Conservation (phyloP, 352 stramenopile genomes). For the Globisporangium orthogonon region DNA sequence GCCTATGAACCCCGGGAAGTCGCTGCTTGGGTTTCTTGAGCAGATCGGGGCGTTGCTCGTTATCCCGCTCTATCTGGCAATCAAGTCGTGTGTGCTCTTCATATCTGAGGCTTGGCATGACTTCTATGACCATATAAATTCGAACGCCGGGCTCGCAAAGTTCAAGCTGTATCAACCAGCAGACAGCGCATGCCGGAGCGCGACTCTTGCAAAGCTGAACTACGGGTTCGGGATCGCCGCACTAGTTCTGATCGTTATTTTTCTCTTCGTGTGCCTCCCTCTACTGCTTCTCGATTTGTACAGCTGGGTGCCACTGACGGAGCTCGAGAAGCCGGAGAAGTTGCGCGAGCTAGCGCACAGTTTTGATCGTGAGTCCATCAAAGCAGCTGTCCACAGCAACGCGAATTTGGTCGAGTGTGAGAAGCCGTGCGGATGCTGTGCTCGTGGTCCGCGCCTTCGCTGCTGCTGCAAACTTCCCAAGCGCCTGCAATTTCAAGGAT, state of each 20-base stretch:
- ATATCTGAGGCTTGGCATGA: slow-evolving; percentile 31
- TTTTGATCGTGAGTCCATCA: slow-evolving; percentile 26
- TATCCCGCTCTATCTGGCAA: slow-evolving; percentile 41
- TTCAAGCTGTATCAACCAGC: slow-evolving; percentile 19
- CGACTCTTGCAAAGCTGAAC: slow-evolving; percentile 23
- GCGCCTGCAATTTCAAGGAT: neutral
- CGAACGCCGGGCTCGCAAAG: neutral
- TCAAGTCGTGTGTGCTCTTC: slow-evolving; percentile 59
- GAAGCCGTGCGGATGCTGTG: neutral
- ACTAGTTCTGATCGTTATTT: slow-evolving; percentile 32
- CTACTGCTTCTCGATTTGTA: slow-evolving; percentile 51
- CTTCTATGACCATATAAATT: slow-evolving; percentile 19
- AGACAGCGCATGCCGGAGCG: slow-evolving; percentile 13
- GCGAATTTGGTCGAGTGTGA: slow-evolving; percentile 28
- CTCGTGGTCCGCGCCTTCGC: neutral
- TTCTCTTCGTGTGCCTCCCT: slow-evolving; percentile 47
- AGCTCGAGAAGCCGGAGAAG: slow-evolving; percentile 27
- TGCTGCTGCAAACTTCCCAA: neutral
- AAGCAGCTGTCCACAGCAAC: slow-evolving; percentile 49
- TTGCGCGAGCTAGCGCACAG: slow-evolving; percentile 23
- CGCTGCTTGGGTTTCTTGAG: slow-evolving; percentile 23
- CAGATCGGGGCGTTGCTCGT: slow-evolving; percentile 44
- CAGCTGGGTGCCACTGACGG: slow-evolving; percentile 43
- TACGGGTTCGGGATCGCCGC: slow-evolving; percentile 30
- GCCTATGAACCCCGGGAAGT: slow-evolving; percentile 29